Base-by-base conservation (phyloP, 208 protist genomes). In the Trypanosoma scelopori region DNA sequence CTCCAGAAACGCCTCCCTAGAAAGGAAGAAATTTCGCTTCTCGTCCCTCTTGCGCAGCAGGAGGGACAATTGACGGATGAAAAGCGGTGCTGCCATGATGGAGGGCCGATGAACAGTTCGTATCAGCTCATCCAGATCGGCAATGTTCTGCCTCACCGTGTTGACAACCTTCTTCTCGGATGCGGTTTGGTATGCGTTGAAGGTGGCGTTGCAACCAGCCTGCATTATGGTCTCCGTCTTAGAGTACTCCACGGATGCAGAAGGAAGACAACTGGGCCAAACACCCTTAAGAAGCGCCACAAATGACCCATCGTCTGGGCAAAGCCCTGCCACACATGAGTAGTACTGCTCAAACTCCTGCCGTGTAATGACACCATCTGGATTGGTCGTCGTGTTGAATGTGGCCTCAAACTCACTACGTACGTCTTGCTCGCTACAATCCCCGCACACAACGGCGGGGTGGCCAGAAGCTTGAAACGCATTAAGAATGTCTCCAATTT, bases 271-370 rank as follows among this genome's bases (percentile, higher is more conserved):
- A 11, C 69, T 27, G 28, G 65, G 66, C 89, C 89, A 95, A 50
- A 86, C 70, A 9, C 86, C 84, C 7, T 80, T 73, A 39, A 92
- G 56, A 0, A 89, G 41, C 6, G 74, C 71, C 12, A 88, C 62
- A 59, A 94, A 96, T 7, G 28, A 39, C 20, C 80, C 70, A 62
- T 96, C 91, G 58, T 83, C 69, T 55, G 55, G 68, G 68, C 62
- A 81, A 6, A 70, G 37, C 13, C 65, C 69, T 16, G 84, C 87
- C 5, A 96, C 65, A 22, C 83, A 86, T 11, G 75, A 67, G 70
- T 86, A 93, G 70, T 94, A 93, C 78, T 96, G 73, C 60, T 85
- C 69, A 47, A 94, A 94, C 69, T 96, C 91, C 58, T 94, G 84
- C 48, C 65, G 68, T 22, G 79, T 89, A 23, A 96, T 67, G 20